Evolutionary conservation across 192 early-diverging fungal species (phyloP).

Genomic region (Coemansia biformis): DNA sequence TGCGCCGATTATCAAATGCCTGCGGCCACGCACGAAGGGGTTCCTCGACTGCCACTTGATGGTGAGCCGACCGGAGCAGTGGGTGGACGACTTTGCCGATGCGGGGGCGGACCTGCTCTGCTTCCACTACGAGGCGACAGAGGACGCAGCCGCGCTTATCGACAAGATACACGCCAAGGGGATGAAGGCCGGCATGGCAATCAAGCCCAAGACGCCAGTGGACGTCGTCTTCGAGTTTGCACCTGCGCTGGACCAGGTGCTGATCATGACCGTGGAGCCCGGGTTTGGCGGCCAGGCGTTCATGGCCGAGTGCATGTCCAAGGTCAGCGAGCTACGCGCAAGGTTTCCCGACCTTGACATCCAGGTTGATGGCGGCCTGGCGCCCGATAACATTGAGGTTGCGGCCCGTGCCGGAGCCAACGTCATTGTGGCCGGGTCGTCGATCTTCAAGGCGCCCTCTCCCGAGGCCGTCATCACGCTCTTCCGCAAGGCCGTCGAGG

Average conservation of each 20-base stretch:
- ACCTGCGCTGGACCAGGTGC: slow-evolving; percentile 73
- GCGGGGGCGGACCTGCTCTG: slow-evolving; percentile 84
- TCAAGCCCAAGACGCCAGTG: slow-evolving; percentile 85
- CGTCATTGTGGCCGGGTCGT: slow-evolving; percentile 94
- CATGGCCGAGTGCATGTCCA: slow-evolving; percentile 82
- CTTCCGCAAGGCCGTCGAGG: slow-evolving; percentile 43
- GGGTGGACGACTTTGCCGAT: slow-evolving; percentile 91
- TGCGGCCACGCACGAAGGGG: slow-evolving; percentile 83
- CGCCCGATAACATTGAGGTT: slow-evolving; percentile 75
- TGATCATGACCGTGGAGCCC: slow-evolving; percentile 97
- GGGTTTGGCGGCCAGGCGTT: slow-evolving; percentile 96
- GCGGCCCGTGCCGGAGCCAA: slow-evolving; percentile 89
- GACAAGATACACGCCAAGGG: slow-evolving; percentile 70
- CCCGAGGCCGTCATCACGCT: slow-evolving; percentile 67
- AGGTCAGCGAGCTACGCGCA: slow-evolving; percentile 67
- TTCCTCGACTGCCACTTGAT: slow-evolving; percentile 86
- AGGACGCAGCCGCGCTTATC: slow-evolving; percentile 70
- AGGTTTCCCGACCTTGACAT: slow-evolving; percentile 84
- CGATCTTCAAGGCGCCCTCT: slow-evolving; percentile 73
- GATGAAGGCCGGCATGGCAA: slow-evolving; percentile 89
- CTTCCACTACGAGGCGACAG: slow-evolving; percentile 91
- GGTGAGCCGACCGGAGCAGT: slow-evolving; percentile 70
- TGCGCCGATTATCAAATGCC: slow-evolving; percentile 81
- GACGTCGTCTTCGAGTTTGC: slow-evolving; percentile 55
- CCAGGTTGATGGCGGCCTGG: slow-evolving; percentile 92